Evolutionary conservation across 495 filamentous ascomycete species (phyloP).

Genomic region (Aspergillus carlsbadensis): DNA sequence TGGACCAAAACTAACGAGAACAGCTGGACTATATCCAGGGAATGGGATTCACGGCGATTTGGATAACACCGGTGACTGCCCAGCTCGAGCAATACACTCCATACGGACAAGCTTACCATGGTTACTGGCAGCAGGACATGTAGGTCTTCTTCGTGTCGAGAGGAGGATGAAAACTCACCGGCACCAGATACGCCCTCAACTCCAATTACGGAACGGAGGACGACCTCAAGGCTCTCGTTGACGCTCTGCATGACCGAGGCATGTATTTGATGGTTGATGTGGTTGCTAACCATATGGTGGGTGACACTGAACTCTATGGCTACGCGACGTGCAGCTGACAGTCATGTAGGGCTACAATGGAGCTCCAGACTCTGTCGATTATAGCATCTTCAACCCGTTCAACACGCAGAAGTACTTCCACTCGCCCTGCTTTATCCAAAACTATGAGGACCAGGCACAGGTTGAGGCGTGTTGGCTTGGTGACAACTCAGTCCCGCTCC

Average conservation of each 20-base stretch:
- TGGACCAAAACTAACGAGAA: conserved; percentile 16
- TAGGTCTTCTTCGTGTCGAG: conserved; percentile 13
- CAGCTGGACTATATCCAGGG: conserved; percentile 58
- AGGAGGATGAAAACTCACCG: conserved; percentile 2
- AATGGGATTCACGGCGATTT: conserved; percentile 81
- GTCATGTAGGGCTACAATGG: conserved; percentile 53
- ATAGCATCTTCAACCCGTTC: conserved; percentile 64
- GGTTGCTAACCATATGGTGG: conserved; percentile 73
- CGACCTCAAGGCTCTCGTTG: conserved; percentile 61
- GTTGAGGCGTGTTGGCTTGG: conserved; percentile 63
- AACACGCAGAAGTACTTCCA: conserved; percentile 65
- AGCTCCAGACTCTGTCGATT: conserved; percentile 53
- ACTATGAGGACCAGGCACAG: conserved; percentile 58
- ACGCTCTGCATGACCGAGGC: conserved; percentile 57
- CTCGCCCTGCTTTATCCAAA: conserved; percentile 56
- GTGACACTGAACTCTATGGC: conserved; percentile 12
- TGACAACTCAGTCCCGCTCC: conserved; percentile 58
- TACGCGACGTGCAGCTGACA: not conserved
- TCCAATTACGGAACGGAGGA: conserved; percentile 63
- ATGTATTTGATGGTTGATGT: conserved; percentile 81
- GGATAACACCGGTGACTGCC: conserved; percentile 75
- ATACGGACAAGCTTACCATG: conserved; percentile 65
- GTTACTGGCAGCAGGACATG: conserved; percentile 75
- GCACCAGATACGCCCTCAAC: conserved; percentile 55
- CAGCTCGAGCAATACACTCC: conserved; percentile 52